Evolutionary conservation across 805 yeast species (phyloP), one percentile per base, ranked within the genome.

Genomic region (Starmerella scarabaei): DNA sequence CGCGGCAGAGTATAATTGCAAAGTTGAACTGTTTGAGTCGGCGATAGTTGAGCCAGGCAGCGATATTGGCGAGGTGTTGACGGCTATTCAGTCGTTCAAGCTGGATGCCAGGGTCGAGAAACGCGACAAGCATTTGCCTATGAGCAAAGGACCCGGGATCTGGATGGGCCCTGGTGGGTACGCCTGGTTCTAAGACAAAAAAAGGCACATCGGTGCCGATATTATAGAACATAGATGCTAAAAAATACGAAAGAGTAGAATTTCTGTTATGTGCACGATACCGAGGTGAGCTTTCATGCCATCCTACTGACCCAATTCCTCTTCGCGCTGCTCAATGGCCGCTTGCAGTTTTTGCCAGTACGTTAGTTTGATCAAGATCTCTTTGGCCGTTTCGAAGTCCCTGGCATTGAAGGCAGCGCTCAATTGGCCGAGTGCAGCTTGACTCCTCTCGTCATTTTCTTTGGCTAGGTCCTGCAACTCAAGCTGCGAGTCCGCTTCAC

Each of bases 301-400:
- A 23, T 23, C 11, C 11, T 23, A 23, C 26, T 23, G 26, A 11
- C 26, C 26, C 26, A 44, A 41, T 35, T 43, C 47, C 12, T 43
- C 47, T 5, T 8, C 21, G 21, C 26, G 40, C 17, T 84, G 58
- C 24, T 72, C 75, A 33, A 85, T 68, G 5, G 83, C 84, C 30
- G 69, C 69, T 36, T 73, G 73, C 26, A 88, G 73, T 54, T 81
- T 86, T 36, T 68, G 66, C 93, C 94, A 85, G 56, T 85, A 88
- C 57, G 81, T 81, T 46, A 88, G 62, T 47, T 71, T 72, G 19
- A 84, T 72, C 1, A 93, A 77, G 44, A 75, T 75, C 39, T 69
- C 60, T 37, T 79, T 75, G 12, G 88, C 79, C 1, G 58, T 53
- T 9, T 73, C 72, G 64, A 75, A 73, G 35, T 77, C 67, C n/a